Percentiles rank a stretch among this genome's conserved stretches.
phyloP scores from a whole-genome alignment of 768 basidiomycete genomes.

The Tulasnella sp. region DNA sequence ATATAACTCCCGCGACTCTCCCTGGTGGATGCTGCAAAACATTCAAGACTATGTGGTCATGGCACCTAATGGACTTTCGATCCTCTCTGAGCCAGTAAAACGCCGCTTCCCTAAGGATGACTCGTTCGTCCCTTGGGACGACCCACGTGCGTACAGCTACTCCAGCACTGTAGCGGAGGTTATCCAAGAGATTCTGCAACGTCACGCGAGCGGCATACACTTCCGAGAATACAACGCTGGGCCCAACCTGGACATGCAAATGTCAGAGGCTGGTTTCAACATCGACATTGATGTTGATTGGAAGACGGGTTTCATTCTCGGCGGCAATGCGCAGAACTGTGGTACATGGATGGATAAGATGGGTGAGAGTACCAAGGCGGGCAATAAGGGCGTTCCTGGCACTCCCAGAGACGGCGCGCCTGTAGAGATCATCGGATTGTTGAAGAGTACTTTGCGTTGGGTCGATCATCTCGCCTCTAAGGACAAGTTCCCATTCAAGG shows the following conservation, averaged over 20 bases:
- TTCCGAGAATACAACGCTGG: conserved; percentile 98
- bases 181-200: conserved; percentile 90
- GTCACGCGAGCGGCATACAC: conserved; percentile 82
- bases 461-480: conserved; percentile 50
- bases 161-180: conserved; percentile 84
- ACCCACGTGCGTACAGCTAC: conserved; percentile 68
- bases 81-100: conserved; percentile 72
- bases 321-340: conserved; percentile 77
- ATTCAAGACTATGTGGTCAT: conserved; percentile 86
- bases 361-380: conserved; percentile 86
- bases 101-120: conserved; percentile 95
- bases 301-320: conserved; percentile 80
- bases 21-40: conserved; percentile 99
- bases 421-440: conserved; percentile 84
- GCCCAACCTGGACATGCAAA: conserved; percentile 93
- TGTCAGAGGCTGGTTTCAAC: conserved; percentile 86
- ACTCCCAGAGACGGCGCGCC: conserved; percentile 95
- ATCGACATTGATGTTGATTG: conserved; percentile 93
- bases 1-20: conserved; percentile 94
- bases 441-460: conserved; percentile 92
- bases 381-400: conserved; percentile 91
- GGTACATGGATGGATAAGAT: conserved; percentile 99
- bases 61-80: conserved; percentile 72
- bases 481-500: conserved; percentile 79
- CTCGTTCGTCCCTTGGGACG: conserved; percentile 87